These are phyloP conservation scores for Zelonia costaricensis DNA, from an alignment of 208 protist genomes.

Conservation along the genomic window DNA sequence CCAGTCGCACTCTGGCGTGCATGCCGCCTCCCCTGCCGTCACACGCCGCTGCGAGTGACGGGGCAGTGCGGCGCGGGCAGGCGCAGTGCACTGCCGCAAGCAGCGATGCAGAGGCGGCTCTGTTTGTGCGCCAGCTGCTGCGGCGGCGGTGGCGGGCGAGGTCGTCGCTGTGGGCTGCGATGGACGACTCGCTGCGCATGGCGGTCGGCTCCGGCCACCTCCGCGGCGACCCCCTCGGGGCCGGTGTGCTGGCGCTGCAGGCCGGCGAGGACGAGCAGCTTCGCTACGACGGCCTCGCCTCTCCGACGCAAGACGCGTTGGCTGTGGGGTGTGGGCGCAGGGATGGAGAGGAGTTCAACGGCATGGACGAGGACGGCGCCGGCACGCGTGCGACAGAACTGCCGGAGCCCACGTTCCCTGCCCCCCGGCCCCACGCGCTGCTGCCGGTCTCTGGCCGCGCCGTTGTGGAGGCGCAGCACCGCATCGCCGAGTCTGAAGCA, in stretches of 20 bases:
- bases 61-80: no score
- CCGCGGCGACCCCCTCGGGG: constrained; percentile 43
- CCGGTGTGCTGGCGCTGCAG: constrained; percentile 46
- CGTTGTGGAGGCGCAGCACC: constrained; percentile 41
- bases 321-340: no score
- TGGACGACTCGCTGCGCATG: constrained; percentile 38
- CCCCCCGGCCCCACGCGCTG: constrained; percentile 27
- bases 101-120: no score
- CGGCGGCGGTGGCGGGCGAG: constrained; percentile 15
- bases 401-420: constrained; percentile 22
- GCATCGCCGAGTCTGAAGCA: constrained; percentile 17
- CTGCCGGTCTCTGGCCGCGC: constrained; percentile 55
- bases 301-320: no score
- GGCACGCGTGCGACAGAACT: not conserved
- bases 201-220: constrained; percentile 42
- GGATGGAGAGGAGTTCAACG: no score
- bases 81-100: no score
- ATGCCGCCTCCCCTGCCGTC: not conserved
- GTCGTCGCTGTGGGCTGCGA: constrained; percentile 30
- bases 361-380: no score
- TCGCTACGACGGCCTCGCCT: constrained; percentile 19
- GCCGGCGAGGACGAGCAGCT: constrained; percentile 15
- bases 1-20: constrained; percentile 13
- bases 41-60: no score
- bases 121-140: not conserved